Percentiles rank a stretch among this genome's conserved stretches.
Conservation (phyloP, 1,139 yeast species). For the Zygoascus meyerae region DNA sequence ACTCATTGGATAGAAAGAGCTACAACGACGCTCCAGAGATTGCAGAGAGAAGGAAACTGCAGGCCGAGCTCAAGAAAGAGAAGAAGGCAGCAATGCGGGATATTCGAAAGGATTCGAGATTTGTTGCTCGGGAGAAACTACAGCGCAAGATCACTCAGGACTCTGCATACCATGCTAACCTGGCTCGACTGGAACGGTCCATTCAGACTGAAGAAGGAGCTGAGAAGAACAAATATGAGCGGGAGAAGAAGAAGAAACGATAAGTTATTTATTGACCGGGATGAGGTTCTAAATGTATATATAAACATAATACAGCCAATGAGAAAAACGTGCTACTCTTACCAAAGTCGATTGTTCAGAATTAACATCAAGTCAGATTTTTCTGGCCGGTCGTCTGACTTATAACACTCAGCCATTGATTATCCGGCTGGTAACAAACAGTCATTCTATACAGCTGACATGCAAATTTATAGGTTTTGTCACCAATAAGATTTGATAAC, state of each 20-base stretch:
- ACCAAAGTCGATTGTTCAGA: too few relatives aligned
- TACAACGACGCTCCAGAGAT: slow-evolving; percentile 78
- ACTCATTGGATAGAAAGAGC: slow-evolving; percentile 90
- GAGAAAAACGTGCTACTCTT: too few relatives aligned
- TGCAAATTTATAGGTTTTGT: too few relatives aligned
- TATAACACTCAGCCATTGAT: too few relatives aligned
- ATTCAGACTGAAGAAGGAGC: slow-evolving; percentile 92
- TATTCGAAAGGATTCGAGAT: slow-evolving; percentile 80
- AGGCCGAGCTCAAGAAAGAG: slow-evolving; percentile 84
- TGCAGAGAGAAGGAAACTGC: slow-evolving; percentile 77
- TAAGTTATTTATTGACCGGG: too few relatives aligned
- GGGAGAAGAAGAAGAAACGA: slow-evolving; percentile 54
- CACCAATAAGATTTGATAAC: too few relatives aligned
- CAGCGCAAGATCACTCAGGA: slow-evolving; percentile 69
- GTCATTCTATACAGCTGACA: too few relatives aligned
- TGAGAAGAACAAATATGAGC: slow-evolving; percentile 84
- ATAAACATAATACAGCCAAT: too few relatives aligned
- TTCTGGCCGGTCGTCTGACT: too few relatives aligned
- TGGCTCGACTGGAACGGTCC: slow-evolving; percentile 79
- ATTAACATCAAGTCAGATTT: too few relatives aligned
- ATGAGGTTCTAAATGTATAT: too few relatives aligned
- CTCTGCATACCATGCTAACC: slow-evolving; percentile 78
- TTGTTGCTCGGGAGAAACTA: slow-evolving; percentile 81
- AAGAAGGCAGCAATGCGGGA: slow-evolving; percentile 84
- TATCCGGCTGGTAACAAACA: too few relatives aligned